A percentile compares a stretch with the other conserved stretches of the same genome.
phyloP scores from a whole-genome alignment of 345 rosid species.

The Odontarrhena argentea region DNA sequence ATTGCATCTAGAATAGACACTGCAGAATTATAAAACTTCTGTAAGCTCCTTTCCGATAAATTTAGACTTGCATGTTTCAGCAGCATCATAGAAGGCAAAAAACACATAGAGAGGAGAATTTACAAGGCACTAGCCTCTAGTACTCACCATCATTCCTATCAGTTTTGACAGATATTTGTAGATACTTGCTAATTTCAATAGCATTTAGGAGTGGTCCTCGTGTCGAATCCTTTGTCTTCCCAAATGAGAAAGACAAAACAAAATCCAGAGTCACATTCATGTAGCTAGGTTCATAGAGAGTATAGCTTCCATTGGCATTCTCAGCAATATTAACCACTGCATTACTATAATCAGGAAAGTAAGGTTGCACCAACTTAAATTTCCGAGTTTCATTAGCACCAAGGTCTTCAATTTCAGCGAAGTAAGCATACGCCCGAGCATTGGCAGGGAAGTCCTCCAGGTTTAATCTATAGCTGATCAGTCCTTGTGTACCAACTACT shows the following conservation, averaged over 20 bases:
- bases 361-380: slow-evolving; percentile 67
- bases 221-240: slow-evolving; percentile 78
- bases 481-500: slow-evolving; percentile 80
- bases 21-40: slow-evolving; percentile 40
- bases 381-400: slow-evolving; percentile 72
- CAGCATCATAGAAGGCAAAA: slow-evolving; percentile 2
- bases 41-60: slow-evolving; percentile 16
- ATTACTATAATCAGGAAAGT: slow-evolving; percentile 70
- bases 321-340: slow-evolving; percentile 96
- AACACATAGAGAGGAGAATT: neutral
- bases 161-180: slow-evolving; percentile 64
- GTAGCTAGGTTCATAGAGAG: slow-evolving; percentile 95
- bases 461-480: slow-evolving; percentile 77
- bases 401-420: slow-evolving; percentile 88
- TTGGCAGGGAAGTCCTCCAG: slow-evolving; percentile 94
- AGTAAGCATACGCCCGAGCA: slow-evolving; percentile 91
- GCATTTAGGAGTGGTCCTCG: slow-evolving; percentile 87
- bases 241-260: slow-evolving; percentile 75
- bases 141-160: slow-evolving; percentile 65
- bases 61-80: slow-evolving; percentile 16
- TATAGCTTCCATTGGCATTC: slow-evolving; percentile 90
- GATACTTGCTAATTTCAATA: slow-evolving; percentile 86
- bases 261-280: slow-evolving; percentile 82
- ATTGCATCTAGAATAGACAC: slow-evolving; percentile 65
- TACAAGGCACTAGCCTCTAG: slow-evolving; percentile 2